Evolutionary conservation across 2,329 filamentous ascomycete genomes (phyloP), one percentile per base, ranked within the genome.

Genomic region (Teratosphaeria viscida): DNA sequence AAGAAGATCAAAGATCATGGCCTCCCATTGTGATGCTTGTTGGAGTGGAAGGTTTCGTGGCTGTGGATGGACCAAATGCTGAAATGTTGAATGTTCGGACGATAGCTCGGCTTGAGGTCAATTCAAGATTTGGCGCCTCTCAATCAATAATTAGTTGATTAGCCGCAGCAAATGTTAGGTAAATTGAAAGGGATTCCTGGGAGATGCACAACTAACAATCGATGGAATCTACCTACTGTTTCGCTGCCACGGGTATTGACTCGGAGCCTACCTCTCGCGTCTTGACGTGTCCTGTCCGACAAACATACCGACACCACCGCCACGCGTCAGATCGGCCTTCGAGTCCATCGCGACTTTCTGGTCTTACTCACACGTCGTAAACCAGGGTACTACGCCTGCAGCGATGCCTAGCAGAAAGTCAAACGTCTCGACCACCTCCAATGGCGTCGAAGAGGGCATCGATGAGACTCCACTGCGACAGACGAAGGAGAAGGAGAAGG

Each of bases 351-450:
- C 23, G 23, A 39, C 29, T 27, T 7, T 19, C 43, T 56, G 54
- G 1, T 2, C 14, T 19, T 12, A 5, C 54, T 56, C 54, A 52
- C 43, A 23, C 39, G 34, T 49, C 23, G 43, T 23, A 49, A n/a
- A 49, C 6, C 16, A 23, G 8, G 2, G n/a, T 23, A n/a, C 56
- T 53, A 52, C 47, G 55, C 29, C 43, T 26, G 19, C 29, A 56
- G 54, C 32, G 26, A 79, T 80, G 78, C 76, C 78, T 5, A 69
- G 75, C n/a, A 72, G 75, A 61, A 79, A 78, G 69, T 78, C 75
- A 66, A 79, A 77, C 64, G 73, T 73, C 57, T 76, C 76, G 3
- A 68, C 71, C 34, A 67, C 65, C 16, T 72, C 73, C 12, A 72
- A 72, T 57, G 76, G 73, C 27, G 73, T 74, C 7, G 70, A 73